phyloP scores from a whole-genome alignment of 257 asterid species.

The Solanum clarkiae region DNA sequence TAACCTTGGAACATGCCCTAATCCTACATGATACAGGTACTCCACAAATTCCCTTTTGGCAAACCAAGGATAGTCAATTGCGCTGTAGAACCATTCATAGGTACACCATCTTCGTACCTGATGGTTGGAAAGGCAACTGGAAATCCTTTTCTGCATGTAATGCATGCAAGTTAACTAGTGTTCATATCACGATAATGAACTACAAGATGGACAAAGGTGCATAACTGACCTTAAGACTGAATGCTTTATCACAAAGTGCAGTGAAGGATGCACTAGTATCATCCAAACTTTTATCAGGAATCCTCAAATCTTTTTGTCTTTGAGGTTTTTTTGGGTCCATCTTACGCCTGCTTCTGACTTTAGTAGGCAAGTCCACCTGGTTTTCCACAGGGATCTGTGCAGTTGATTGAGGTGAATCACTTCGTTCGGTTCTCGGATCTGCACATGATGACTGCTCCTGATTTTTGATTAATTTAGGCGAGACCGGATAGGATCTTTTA shows the following conservation, averaged over 20 bases:
- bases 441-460: constrained; percentile 53
- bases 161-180: background rate
- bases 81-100: constrained; percentile 91
- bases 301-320: constrained; percentile 38
- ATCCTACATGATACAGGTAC: constrained; percentile 72
- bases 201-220: constrained; percentile 2
- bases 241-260: constrained; percentile 26
- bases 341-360: constrained; percentile 72
- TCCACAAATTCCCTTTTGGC: constrained; percentile 83
- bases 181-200: constrained; percentile 1
- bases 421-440: constrained; percentile 65
- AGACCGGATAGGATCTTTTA: constrained; percentile 47
- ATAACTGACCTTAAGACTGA: constrained; percentile 35
- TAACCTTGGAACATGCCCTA: constrained; percentile 80
- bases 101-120: constrained; percentile 79
- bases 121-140: constrained; percentile 49
- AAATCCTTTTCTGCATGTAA: constrained; percentile 39
- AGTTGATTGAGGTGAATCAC: constrained; percentile 72
- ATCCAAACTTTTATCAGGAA: constrained; percentile 32
- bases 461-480: constrained; percentile 44
- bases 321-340: constrained; percentile 32
- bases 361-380: constrained; percentile 51
- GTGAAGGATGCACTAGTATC: constrained; percentile 27
- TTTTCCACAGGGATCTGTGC: constrained; percentile 34
- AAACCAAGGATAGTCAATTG: constrained; percentile 92